These are phyloP conservation scores for Dendrobium chrysotoxum DNA, from an alignment of 106 monocot genomes.

Conservation along the genomic window DNA sequence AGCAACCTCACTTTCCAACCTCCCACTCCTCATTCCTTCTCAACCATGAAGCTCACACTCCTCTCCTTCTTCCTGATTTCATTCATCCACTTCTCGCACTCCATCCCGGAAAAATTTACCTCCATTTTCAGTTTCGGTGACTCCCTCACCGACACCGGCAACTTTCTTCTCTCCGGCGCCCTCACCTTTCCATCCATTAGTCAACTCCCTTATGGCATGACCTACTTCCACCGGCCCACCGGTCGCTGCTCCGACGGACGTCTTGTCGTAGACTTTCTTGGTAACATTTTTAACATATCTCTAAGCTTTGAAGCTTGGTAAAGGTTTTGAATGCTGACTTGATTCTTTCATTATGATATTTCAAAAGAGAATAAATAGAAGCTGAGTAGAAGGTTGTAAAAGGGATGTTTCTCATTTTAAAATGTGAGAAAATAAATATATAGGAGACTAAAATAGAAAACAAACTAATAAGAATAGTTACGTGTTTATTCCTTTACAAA, in stretches of 20 bases:
- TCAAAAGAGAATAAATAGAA: no score
- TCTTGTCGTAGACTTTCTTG: conserved; percentile 57
- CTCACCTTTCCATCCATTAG: conserved; percentile 10
- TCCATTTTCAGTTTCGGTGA: conserved; percentile 57
- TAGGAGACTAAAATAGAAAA: no score
- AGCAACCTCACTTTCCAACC: background rate
- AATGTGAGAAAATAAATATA: no score
- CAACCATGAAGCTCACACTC: background rate
- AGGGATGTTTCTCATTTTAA: no score
- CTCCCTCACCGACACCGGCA: conserved; percentile 65
- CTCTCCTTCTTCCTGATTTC: conserved; percentile 8
- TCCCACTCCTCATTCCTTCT: no score
- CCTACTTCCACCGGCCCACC: conserved; percentile 47
- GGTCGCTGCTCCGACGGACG: conserved; percentile 68
- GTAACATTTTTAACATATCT: conserved; percentile 10
- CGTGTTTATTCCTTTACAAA: no score
- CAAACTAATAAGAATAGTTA: no score
- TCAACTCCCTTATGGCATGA: conserved; percentile 50
- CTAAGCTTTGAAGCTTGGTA: background rate
- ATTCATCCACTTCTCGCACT: background rate
- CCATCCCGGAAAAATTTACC: conserved; percentile 15
- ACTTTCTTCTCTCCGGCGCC: conserved; percentile 20
- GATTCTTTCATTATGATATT: no score
- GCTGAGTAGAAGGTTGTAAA: no score
- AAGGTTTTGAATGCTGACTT: background rate